Evolutionary conservation across 2,329 filamentous ascomycete genomes (phyloP), one percentile per base, ranked within the genome.

Genomic region (Aspergillus sp.): DNA sequence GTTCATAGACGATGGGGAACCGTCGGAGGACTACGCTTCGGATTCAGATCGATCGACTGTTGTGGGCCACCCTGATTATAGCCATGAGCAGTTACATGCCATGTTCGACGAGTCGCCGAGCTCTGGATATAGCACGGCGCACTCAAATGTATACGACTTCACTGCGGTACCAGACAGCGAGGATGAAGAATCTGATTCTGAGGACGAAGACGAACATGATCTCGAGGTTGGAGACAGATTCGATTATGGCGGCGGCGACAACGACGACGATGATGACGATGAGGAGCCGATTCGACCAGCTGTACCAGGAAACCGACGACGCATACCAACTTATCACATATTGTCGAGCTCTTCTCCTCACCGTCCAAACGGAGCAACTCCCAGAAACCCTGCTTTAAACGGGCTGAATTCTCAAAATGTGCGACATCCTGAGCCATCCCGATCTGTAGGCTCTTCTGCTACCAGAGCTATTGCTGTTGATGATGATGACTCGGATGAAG

Each of bases 21-120:
- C 67, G 50, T 63, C 62, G n/a, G 63, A 66, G 30, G 56, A 66
- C 30, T 66, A 69, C 31, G 68, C 67, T 23, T 71, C 69, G 17
- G 68, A 70, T 25, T 76, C 75, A 7, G 74, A 74, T 60, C 71
- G 62, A 61, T 75, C 72, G 28, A 77, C 75, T 4, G 69, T 77
- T 25, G 71, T 76, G 22, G 74, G 68, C 34, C 65, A 61, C 53
- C 62, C 60, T 54, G 62, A 64, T 9, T 64, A 62, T 22, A 62
- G 22, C 50, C 54, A 45, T 9, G 61, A 65, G 28, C 17, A 45
- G 19, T 46, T 58, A 25, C 43, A 58, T 4, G 43, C 53, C 9
- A 54, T 54, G n/a, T 49, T 57, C 9, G 57, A 66, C n/a, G 66
- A 65, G 9, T 58, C 57, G 19, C 63, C 66, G 52, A 63, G 59